Percentiles rank a stretch among this genome's conserved stretches.
phyloP scores from a whole-genome alignment of 768 basidiomycete species.

The Kwoniella newhampshirensis region DNA sequence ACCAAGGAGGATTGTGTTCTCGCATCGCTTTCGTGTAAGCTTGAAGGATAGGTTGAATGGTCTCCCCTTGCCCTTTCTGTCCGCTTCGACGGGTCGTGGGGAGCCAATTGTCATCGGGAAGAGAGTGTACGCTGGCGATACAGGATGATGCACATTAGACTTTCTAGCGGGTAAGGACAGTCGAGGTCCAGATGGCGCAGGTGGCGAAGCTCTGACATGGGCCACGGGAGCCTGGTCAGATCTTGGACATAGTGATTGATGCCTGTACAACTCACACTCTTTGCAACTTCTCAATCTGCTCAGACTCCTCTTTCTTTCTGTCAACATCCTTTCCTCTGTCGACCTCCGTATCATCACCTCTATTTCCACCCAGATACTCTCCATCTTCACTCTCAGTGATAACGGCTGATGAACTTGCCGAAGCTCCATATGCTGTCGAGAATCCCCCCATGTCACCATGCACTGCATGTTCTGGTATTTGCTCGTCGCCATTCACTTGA shows the following conservation, averaged over 20 bases:
- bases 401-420: conserved; percentile 29
- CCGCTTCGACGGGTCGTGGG: neutral
- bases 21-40: conserved; percentile 38
- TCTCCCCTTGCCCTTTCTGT: conserved; percentile 18
- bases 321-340: conserved; percentile 17
- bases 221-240: too few relatives aligned
- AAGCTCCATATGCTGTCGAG: conserved; percentile 35
- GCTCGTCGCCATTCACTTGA: neutral
- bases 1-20: conserved; percentile 35
- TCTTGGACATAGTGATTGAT: neutral
- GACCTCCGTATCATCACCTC: conserved; percentile 31
- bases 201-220: conserved; percentile 5
- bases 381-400: conserved; percentile 22
- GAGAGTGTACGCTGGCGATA: conserved; percentile 10
- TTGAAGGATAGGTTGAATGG: conserved; percentile 7
- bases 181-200: conserved; percentile 1
- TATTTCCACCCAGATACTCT: conserved; percentile 27
- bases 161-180: neutral
- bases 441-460: conserved; percentile 1
- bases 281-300: conserved; percentile 1
- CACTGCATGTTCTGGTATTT: too few relatives aligned
- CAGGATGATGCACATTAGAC: conserved; percentile 8
- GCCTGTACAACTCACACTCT: neutral
- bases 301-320: neutral
- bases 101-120: neutral